These are phyloP conservation scores for Yarrowia divulgata DNA, from an alignment of 805 yeast species.

Conservation along the genomic window DNA sequence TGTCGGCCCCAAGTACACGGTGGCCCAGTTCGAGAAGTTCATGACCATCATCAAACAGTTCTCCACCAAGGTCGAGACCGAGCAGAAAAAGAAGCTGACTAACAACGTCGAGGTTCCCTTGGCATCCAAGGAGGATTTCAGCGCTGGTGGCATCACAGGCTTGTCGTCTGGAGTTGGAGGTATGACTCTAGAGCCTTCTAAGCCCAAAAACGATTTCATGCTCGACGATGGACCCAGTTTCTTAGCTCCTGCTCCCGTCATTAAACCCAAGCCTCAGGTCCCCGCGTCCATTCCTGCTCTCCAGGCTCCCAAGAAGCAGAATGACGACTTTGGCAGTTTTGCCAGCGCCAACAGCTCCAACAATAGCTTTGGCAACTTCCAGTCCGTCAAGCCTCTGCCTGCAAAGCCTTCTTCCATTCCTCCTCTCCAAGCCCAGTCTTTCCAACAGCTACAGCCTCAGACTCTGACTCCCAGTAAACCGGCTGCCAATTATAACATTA, in stretches of 20 bases:
- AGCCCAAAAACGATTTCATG: constrained; percentile 15
- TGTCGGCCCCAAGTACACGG: constrained; percentile 55
- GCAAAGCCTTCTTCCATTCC: constrained; percentile 1
- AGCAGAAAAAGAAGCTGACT: constrained; percentile 52
- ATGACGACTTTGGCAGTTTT: constrained; percentile 27
- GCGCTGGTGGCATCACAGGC: background rate
- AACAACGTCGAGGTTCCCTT: constrained; percentile 21
- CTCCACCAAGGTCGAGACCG: constrained; percentile 55
- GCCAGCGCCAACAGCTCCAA: background rate
- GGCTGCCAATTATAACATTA: constrained; percentile 25
- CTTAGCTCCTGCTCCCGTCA: background rate
- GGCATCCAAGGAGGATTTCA: background rate
- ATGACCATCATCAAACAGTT: constrained; percentile 54
- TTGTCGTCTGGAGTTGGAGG: background rate
- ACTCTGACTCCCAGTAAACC: constrained; percentile 7
- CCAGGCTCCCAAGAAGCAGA: constrained; percentile 14
- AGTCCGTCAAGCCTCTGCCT: constrained; percentile 13
- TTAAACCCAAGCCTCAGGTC: background rate
- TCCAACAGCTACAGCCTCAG: constrained; percentile 3
- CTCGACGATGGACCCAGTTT: constrained; percentile 15
- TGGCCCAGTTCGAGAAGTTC: constrained; percentile 54
- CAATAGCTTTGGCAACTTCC: constrained; percentile 8
- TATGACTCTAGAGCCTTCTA: background rate
- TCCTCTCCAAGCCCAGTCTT: background rate
- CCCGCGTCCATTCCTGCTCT: constrained; percentile 22